Evolutionary conservation across 306 rosid genomes (phyloP).

Genomic region (Cicer judaicum): DNA sequence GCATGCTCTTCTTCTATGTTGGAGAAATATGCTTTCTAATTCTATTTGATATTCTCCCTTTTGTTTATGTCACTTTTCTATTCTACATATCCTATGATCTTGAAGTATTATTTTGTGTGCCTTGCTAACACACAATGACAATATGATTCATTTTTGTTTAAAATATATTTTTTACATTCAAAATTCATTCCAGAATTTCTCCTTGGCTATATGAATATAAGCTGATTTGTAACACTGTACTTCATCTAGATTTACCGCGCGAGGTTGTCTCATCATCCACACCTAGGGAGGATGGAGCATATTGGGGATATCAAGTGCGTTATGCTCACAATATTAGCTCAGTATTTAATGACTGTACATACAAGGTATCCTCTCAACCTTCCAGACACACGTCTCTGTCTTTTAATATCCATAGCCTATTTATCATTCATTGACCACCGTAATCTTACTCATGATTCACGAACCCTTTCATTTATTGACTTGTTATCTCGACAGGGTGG

Average conservation of each 20-base stretch:
- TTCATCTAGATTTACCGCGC: constrained; percentile 60
- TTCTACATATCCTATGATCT: background rate
- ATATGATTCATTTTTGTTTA: background rate
- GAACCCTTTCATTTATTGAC: constrained; percentile 24
- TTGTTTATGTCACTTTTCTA: background rate
- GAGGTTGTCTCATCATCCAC: constrained; percentile 73
- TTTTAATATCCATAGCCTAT: constrained; percentile 1
- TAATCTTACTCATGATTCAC: background rate
- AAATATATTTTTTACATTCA: background rate
- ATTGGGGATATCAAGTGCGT: constrained; percentile 98
- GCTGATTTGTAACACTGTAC: constrained; percentile 42
- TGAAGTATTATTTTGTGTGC: constrained; percentile 26
- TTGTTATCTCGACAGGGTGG: constrained; percentile 72
- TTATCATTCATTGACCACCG: constrained; percentile 11
- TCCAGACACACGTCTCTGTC: background rate
- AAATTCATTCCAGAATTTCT: constrained; percentile 30
- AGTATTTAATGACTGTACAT: constrained; percentile 64
- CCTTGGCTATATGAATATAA: constrained; percentile 25
- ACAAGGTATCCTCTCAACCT: constrained; percentile 59
- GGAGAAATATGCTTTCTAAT: background rate
- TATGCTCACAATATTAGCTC: constrained; percentile 81
- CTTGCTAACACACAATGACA: constrained; percentile 11
- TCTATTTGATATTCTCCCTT: constrained; percentile 7
- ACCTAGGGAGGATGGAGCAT: constrained; percentile 86
- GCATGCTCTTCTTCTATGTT: constrained; percentile 14